These are phyloP conservation scores for Verticillium tricorpus DNA, from an alignment of 2,329 filamentous ascomycete species.

Conservation along the genomic window DNA sequence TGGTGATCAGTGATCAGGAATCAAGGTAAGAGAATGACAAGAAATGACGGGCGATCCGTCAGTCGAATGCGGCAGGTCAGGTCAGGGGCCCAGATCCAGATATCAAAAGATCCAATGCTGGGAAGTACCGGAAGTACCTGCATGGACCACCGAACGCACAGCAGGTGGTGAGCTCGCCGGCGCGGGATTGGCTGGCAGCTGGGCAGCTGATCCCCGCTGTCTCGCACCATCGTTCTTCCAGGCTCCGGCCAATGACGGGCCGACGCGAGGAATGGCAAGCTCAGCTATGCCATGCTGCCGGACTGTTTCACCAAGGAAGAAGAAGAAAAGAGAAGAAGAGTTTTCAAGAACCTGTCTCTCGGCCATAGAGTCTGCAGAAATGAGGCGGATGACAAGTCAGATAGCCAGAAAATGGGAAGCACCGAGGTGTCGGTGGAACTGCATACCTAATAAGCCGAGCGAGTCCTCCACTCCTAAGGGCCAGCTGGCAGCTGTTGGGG, in stretches of 20 bases:
- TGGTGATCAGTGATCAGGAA: background rate
- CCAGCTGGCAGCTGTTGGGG: background rate
- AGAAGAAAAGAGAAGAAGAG: background rate
- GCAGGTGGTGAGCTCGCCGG: slow-evolving; percentile 7
- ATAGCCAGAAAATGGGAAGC: background rate
- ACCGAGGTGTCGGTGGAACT: too few species aligned
- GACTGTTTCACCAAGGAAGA: background rate
- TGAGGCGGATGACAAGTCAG: background rate
- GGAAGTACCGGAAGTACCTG: slow-evolving; percentile 11
- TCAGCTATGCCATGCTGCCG: background rate
- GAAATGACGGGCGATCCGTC: background rate
- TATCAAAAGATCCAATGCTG: background rate
- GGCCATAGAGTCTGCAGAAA: background rate
- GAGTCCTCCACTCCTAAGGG: too few species aligned
- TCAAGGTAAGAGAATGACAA: background rate
- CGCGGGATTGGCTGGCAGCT: background rate
- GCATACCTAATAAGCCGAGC: too few species aligned
- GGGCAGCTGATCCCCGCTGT: slow-evolving; percentile 9
- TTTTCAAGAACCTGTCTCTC: background rate
- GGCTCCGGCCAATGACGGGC: background rate
- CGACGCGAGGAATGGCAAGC: background rate
- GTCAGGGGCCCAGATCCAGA: background rate
- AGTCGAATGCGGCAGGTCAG: background rate
- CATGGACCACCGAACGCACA: slow-evolving; percentile 10
- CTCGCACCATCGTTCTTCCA: slow-evolving; percentile 11